phyloP scores from a whole-genome alignment of 257 asterid species.

The Nicotiana obtusifolia region DNA sequence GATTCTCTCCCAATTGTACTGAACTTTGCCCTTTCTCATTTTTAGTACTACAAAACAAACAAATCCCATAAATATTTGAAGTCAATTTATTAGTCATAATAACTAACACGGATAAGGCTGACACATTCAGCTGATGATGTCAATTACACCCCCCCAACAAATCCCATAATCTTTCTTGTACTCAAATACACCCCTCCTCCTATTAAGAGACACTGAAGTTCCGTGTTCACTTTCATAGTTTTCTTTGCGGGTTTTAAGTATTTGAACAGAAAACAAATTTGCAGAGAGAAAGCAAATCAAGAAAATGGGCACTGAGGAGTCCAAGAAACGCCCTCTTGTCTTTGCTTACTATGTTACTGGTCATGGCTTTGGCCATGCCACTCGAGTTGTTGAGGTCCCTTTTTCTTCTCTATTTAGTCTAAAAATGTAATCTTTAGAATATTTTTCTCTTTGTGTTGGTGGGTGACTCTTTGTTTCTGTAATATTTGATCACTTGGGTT shows the following conservation, averaged over 20 bases:
- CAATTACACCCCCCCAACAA: not conserved
- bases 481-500: not conserved
- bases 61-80: not conserved
- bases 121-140: not conserved
- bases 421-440: not conserved
- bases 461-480: not conserved
- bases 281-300: not conserved
- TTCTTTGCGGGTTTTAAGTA: not conserved
- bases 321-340: slow-evolving; percentile 40
- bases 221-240: not conserved
- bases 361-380: slow-evolving; percentile 97
- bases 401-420: not conserved
- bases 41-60: not conserved
- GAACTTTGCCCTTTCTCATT: not conserved
- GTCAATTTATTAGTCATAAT: not conserved
- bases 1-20: not conserved
- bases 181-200: no score
- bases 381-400: slow-evolving; percentile 86
- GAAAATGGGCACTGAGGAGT: slow-evolving; percentile 42
- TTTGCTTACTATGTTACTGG: slow-evolving; percentile 96
- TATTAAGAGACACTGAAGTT: not conserved
- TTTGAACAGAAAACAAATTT: not conserved
- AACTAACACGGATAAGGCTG: not conserved
- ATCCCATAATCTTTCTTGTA: not conserved
- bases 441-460: not conserved